Base-by-base conservation (phyloP, 257 asterid species). In the Solanum corneliomulleri region DNA sequence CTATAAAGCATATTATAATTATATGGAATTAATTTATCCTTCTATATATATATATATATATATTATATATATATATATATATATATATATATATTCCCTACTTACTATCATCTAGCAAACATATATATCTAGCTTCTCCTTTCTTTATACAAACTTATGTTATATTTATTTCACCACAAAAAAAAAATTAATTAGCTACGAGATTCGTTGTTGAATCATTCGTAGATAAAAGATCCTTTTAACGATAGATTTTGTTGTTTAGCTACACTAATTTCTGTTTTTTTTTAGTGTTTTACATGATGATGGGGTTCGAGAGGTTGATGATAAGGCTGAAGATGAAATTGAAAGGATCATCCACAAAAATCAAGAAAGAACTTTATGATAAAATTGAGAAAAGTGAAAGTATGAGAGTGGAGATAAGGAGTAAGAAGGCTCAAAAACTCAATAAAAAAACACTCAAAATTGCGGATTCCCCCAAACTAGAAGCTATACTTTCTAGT, bases 381-480 rank as follows among this genome's bases (percentile, higher is more conserved):
- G 89, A 92, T 85, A 93, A 95, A 92, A 92, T 96, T 39, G 98
- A 94, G 44, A 96, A 95, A 91, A 96, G 96, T 23, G 98, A 94
- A 8, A 96, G 99, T 89, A 96, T 95, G 98, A 91, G 98, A 85
- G 89, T 94, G 10, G 98, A 96, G 87, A 89, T 96, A 41, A 88
- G 92, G 70, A 96, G 98, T 96, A 89, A 89, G 86, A 95, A 94
- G 68, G 99, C 99, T 11, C 89, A 89, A 25, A 95, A 93, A 91
- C 90, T 96, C 64, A 90, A 95, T 25, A 89, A 94, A 20, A 90
- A 92, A 47, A 95, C 98, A 20, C 98, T 96, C 88, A 89, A 86
- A 88, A 89, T 94, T 85, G 99, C 99, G 0, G 98, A 96, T 87
- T 95, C 98, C 1, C 98, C 97, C 5, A 91, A 9, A 91, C 96